These are phyloP conservation scores for Tagetes erecta DNA, from an alignment of 129 eudicot genomes.

Conservation along the genomic window DNA sequence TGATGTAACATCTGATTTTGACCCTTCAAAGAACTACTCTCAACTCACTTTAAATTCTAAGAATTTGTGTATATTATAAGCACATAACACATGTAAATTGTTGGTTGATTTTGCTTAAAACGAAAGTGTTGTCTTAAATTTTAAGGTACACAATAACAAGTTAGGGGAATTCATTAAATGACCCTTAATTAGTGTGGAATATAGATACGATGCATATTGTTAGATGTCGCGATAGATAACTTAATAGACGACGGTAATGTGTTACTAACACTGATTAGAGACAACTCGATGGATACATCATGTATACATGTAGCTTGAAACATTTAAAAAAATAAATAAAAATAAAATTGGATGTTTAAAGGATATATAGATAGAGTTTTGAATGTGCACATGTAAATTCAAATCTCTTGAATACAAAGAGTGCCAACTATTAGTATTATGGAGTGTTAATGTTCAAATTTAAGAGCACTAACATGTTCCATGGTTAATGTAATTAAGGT, in stretches of 20 bases:
- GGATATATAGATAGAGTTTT: constrained; percentile 19
- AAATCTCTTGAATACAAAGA: constrained; percentile 17
- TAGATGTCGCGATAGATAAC: constrained; percentile 17
- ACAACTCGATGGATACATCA: not conserved
- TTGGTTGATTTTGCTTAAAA: constrained; percentile 38
- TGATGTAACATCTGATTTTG: constrained; percentile 36
- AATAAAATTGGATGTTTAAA: not conserved
- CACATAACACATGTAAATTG: constrained; percentile 23
- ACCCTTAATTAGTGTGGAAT: constrained; percentile 30
- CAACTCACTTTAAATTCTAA: constrained; percentile 22
- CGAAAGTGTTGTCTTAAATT: constrained; percentile 25
- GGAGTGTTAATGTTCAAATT: constrained; percentile 24
- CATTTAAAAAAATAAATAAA: not conserved
- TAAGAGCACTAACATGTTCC: constrained; percentile 16
- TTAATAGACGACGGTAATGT: constrained; percentile 26
- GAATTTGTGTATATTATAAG: constrained; percentile 26
- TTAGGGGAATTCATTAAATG: constrained; percentile 37
- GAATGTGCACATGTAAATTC: constrained; percentile 30
- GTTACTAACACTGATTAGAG: constrained; percentile 19
- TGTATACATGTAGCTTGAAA: constrained; percentile 6
- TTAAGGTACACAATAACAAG: constrained; percentile 34
- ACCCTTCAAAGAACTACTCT: constrained; percentile 28
- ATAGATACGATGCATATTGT: constrained; percentile 23
- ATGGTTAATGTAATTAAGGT: constrained; percentile 15
- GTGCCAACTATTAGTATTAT: constrained; percentile 18